A percentile compares a stretch with the other conserved stretches of the same genome.
Evolutionary conservation across 2,329 filamentous ascomycete species (phyloP).

Genomic region (Aspergillus luchuensis): DNA sequence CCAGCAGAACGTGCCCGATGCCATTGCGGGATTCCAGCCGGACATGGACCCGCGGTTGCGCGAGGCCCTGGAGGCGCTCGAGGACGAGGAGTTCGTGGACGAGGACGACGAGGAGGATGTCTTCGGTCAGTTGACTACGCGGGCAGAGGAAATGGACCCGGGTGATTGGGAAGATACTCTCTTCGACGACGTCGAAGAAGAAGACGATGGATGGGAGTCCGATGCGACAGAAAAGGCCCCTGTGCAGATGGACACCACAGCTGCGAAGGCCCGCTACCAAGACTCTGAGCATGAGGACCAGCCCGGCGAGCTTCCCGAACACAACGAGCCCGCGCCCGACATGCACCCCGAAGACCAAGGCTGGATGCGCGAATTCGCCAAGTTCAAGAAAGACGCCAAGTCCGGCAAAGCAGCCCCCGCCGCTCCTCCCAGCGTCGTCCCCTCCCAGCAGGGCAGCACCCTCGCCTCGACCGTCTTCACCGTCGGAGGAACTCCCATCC

Average conservation of each 20-base stretch:
- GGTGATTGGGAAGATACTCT: constrained; percentile 72
- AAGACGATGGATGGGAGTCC: constrained; percentile 90
- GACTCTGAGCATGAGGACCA: constrained; percentile 21
- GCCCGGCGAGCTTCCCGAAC: constrained; percentile 39
- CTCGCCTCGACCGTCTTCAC: constrained; percentile 50
- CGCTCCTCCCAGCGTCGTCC: constrained; percentile 39
- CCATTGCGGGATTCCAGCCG: constrained; percentile 89
- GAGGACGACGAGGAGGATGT: constrained; percentile 77
- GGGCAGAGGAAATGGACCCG: constrained; percentile 69
- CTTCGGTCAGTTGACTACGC: constrained; percentile 72
- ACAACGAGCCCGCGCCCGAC: constrained; percentile 43
- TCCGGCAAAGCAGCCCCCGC: constrained; percentile 34
- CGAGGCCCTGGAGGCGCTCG: constrained; percentile 88
- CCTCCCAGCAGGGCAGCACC: constrained; percentile 46
- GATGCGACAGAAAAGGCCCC: constrained; percentile 83
- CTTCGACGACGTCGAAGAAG: constrained; percentile 51
- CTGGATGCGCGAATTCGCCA: constrained; percentile 90
- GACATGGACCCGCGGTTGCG: constrained; percentile 94
- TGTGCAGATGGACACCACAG: constrained; percentile 36
- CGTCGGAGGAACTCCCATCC: constrained; percentile 66
- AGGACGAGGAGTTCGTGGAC: constrained; percentile 93
- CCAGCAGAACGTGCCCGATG: constrained; percentile 89
- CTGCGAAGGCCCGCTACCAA: constrained; percentile 13
- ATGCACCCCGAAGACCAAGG: constrained; percentile 68
- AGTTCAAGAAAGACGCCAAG: constrained; percentile 81